Base-by-base conservation (phyloP, 1,139 yeast genomes). In the Pichiaceae sp. region DNA sequence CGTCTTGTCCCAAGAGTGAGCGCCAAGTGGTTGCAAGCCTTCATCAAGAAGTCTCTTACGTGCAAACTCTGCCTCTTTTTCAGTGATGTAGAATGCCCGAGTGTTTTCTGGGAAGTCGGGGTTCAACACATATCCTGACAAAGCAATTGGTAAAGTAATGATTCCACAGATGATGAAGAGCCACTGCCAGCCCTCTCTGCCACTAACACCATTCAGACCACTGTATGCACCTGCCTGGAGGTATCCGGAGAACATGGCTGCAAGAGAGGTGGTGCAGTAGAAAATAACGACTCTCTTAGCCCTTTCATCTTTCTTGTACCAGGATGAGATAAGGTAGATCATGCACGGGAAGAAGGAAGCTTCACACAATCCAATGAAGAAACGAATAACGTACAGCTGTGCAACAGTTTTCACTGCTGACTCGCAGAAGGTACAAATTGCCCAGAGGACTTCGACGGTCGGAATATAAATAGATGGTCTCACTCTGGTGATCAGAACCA, bases 161-260 rank as follows among this genome's bases (percentile, higher is more conserved):
- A 73, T 57, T n/a, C 79, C 81, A 54, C 78, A 83, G 42, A 82
- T 68, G 36, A 83, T 71, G 51, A 78, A 82, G 56, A 80, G 72
- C 91, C 91, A 82, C 57, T 78, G 72, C 93, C 93, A 82, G 23
- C 86, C 78, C 7, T 68, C 68, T 31, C 72, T 55, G 2, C 86
- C 86, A 32, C 59, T 60, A 7, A 56, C 60, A 31, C 78, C 79
- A 39, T 69, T 66, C 48, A 80, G 55, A 31, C 63, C 42, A 34
- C 70, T 57, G 48, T 62, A 72, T 34, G 78, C 71, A 5, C 78
- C 73, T 14, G 80, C 73, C 35, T 79, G 78, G 25, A 80, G 35
- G 31, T 53, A 54, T 26, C 56, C 51, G 11, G 51, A 43, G 35
- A 54, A 52, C 56, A 53, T 53, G 6, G 47, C 43, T 17, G 57